Conservation (phyloP, 1,284 basidiomycete species). For the Ustilago tritici region DNA sequence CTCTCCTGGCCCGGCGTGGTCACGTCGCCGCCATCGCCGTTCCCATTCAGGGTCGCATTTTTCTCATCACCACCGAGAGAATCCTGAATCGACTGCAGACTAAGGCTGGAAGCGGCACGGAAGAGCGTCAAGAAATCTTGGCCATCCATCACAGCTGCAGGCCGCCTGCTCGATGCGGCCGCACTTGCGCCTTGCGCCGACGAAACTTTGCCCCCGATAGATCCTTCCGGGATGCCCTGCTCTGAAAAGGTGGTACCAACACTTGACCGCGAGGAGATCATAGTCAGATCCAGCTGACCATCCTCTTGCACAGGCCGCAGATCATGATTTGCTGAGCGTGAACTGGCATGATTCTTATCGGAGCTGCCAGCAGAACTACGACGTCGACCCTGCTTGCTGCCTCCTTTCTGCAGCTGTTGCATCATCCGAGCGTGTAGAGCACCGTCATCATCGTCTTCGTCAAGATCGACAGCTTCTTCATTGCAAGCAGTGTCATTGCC, state of each 20-base stretch:
- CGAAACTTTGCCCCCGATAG: conserved; percentile 10
- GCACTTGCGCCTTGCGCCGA: conserved; percentile 23
- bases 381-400: conserved; percentile 11
- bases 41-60: background rate
- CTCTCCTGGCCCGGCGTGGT: conserved; percentile 24
- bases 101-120: conserved; percentile 23
- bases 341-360: conserved; percentile 6
- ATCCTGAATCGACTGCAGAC: conserved; percentile 28
- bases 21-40: conserved; percentile 12
- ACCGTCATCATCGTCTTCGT: conserved; percentile 48
- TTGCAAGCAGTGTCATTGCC: conserved; percentile 18
- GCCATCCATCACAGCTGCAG: conserved; percentile 22
- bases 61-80: background rate
- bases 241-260: conserved; percentile 33
- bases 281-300: conserved; percentile 32
- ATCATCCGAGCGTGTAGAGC: conserved; percentile 23
- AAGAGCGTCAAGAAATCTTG: conserved; percentile 39
- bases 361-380: conserved; percentile 46
- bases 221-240: conserved; percentile 24
- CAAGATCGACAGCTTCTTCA: conserved; percentile 54
- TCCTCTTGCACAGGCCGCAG: conserved; percentile 53
- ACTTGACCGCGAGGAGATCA: conserved; percentile 41
- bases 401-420: conserved; percentile 7
- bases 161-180: conserved; percentile 10
- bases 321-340: conserved; percentile 23